A percentile compares a stretch with the other conserved stretches of the same genome.
phyloP scores from a whole-genome alignment of 2,329 filamentous ascomycete species.

The Beauveria caledonica region DNA sequence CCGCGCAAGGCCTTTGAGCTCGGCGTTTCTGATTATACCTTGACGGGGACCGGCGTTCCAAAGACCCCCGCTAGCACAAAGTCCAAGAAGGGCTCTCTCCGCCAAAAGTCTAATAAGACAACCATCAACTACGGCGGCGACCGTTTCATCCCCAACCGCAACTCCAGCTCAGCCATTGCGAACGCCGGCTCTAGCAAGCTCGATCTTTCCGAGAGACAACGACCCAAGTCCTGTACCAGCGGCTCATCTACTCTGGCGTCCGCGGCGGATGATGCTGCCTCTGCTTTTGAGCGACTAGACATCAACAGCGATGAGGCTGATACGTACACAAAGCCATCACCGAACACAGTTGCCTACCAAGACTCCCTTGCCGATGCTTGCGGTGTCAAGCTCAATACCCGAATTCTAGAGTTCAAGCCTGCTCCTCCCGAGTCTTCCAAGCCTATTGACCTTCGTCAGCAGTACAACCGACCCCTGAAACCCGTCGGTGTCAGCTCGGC shows the following conservation, averaged over 20 bases:
- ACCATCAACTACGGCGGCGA: constrained; percentile 75
- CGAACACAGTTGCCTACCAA: constrained; percentile 84
- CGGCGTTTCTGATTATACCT: constrained; percentile 83
- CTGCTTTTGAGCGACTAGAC: constrained; percentile 71
- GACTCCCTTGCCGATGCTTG: constrained; percentile 85
- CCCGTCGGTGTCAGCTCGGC: constrained; percentile 63
- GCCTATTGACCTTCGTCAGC: constrained; percentile 91
- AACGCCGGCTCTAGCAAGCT: constrained; percentile 79
- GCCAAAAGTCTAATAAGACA: constrained; percentile 62
- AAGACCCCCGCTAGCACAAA: constrained; percentile 53
- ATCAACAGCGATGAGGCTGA: constrained; percentile 61
- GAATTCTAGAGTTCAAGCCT: constrained; percentile 97
- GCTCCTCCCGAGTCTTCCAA: constrained; percentile 96
- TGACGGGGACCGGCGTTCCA: constrained; percentile 69
- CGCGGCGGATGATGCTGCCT: constrained; percentile 70
- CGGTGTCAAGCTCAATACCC: constrained; percentile 85
- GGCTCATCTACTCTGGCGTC: constrained; percentile 72
- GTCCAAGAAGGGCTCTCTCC: constrained; percentile 45
- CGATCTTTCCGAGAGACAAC: constrained; percentile 59
- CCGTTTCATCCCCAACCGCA: constrained; percentile 92
- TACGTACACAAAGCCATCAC: constrained; percentile 69
- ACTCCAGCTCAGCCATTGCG: constrained; percentile 78
- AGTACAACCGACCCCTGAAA: constrained; percentile 96
- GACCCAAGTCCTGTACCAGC: constrained; percentile 60
- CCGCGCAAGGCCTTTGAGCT: constrained; percentile 80